phyloP scores from a whole-genome alignment of 257 asterid species.

The Solanum etuberosum region DNA sequence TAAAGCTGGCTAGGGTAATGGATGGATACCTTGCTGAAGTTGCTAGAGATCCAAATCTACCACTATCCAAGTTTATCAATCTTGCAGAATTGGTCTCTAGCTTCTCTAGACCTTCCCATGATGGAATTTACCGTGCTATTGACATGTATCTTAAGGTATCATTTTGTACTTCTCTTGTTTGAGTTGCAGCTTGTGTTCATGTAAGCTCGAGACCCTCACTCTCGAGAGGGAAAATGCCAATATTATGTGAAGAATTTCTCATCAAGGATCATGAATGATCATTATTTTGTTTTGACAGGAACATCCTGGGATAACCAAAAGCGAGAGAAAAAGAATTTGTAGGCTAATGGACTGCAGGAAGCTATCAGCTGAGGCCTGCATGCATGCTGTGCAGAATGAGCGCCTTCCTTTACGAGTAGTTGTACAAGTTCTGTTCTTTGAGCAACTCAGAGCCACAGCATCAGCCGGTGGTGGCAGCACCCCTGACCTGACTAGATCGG shows the following conservation, averaged over 20 bases:
- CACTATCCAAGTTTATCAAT: slow-evolving; percentile 38
- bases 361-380: slow-evolving; percentile 63
- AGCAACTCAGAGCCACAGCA: slow-evolving; percentile 42
- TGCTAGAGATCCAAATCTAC: slow-evolving; percentile 46
- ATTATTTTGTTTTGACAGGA: slow-evolving; percentile 31
- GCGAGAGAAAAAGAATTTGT: slow-evolving; percentile 64
- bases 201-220: not conserved
- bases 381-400: slow-evolving; percentile 78
- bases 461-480: slow-evolving; percentile 35
- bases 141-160: slow-evolving; percentile 77
- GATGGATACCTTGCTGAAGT: slow-evolving; percentile 79
- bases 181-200: not conserved
- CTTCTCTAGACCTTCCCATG: slow-evolving; percentile 56
- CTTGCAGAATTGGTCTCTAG: slow-evolving; percentile 50
- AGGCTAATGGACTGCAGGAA: slow-evolving; percentile 64
- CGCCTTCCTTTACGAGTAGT: slow-evolving; percentile 71
- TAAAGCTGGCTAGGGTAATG: slow-evolving; percentile 52
- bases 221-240: not conserved
- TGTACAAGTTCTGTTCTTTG: slow-evolving; percentile 78
- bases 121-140: slow-evolving; percentile 69
- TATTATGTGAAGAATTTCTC: not conserved
- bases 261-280: not conserved
- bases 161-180: not conserved
- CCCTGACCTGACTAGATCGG: slow-evolving; percentile 31
- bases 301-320: slow-evolving; percentile 54